A percentile compares a stretch with the other conserved stretches of the same genome.
Conservation (phyloP, 129 eudicot genomes). For the Escallonia rubra region DNA sequence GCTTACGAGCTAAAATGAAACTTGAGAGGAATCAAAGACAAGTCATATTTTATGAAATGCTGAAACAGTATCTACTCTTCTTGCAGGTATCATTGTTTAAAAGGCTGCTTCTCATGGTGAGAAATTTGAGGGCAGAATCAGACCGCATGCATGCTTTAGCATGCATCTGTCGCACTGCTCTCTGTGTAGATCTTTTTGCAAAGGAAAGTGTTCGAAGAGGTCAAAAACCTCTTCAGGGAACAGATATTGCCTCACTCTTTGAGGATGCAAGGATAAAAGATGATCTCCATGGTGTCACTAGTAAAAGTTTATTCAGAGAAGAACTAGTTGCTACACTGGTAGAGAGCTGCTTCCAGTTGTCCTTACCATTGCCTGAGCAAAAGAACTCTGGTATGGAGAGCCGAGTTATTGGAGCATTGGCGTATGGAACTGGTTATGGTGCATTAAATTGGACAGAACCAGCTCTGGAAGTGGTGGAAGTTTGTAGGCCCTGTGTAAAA, state of each 20-base stretch:
- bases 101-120: conserved; percentile 93
- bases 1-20: neutral
- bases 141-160: conserved; percentile 99
- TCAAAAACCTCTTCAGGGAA: conserved; percentile 94
- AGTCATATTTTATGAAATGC: neutral
- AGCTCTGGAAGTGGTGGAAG: conserved; percentile 97
- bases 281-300: conserved; percentile 77
- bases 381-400: conserved; percentile 93
- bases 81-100: conserved; percentile 82
- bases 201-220: conserved; percentile 95
- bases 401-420: conserved; percentile 98
- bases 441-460: conserved; percentile 99
- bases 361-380: conserved; percentile 92
- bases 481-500: conserved; percentile 93
- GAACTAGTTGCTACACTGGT: conserved; percentile 94
- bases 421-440: conserved; percentile 99
- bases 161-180: conserved; percentile 94
- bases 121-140: conserved; percentile 94
- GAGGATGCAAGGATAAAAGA: conserved; percentile 78
- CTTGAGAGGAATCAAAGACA: neutral
- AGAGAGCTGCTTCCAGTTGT: conserved; percentile 94
- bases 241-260: conserved; percentile 91
- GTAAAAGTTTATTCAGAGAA: conserved; percentile 92
- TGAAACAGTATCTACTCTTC: conserved; percentile 4
- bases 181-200: conserved; percentile 92